phyloP scores from a whole-genome alignment of 1,139 yeast species.

The Protomyces inouyei region DNA sequence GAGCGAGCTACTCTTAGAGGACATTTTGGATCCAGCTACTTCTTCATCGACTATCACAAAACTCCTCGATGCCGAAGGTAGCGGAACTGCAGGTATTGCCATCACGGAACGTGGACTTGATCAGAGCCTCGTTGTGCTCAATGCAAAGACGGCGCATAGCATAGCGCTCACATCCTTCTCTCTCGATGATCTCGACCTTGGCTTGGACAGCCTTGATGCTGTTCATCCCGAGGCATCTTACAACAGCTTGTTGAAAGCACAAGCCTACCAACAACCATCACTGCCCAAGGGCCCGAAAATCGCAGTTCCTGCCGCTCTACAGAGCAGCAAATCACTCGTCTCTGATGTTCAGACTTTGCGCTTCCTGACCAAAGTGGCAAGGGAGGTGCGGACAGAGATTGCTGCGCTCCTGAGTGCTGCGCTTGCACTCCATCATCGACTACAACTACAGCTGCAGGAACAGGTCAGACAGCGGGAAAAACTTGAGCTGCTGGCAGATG shows the following conservation, averaged over 20 bases:
- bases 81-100: not conserved
- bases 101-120: not conserved
- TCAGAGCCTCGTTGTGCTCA: not conserved
- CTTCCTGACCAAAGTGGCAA: slow-evolving; percentile 24
- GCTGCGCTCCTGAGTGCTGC: slow-evolving; percentile 5
- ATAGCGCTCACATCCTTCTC: not conserved
- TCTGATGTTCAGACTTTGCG: slow-evolving; percentile 21
- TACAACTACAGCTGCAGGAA: slow-evolving; percentile 22
- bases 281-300: not conserved
- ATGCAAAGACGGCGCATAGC: not conserved
- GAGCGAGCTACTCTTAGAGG: not conserved
- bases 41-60: not conserved
- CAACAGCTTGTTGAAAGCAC: slow-evolving; percentile 4
- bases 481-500: not conserved
- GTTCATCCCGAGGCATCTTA: not conserved
- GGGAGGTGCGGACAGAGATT: slow-evolving; percentile 10
- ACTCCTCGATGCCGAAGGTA: slow-evolving; percentile 7
- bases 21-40: not conserved
- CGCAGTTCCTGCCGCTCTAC: slow-evolving; percentile 1
- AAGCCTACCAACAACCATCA: slow-evolving; percentile 3
- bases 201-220: not conserved
- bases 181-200: not conserved
- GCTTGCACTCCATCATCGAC: slow-evolving; percentile 15
- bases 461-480: slow-evolving; percentile 19
- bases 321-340: not conserved